Evolutionary conservation across 805 yeast genomes (phyloP).

Genomic region (Wickerhamiella shivajii): DNA sequence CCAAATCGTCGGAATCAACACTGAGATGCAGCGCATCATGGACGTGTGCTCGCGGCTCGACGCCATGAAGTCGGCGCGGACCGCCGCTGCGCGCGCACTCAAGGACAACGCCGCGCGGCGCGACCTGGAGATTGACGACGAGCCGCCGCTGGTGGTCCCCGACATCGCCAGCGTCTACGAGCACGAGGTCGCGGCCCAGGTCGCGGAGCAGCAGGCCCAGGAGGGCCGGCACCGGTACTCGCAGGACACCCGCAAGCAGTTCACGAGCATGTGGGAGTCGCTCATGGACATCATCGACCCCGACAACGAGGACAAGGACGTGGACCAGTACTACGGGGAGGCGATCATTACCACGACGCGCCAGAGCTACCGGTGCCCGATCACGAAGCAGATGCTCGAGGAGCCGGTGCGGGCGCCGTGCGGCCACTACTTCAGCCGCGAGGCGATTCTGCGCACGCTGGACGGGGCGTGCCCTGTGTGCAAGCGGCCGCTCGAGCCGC

Average conservation of each 20-base stretch:
- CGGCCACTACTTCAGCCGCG: conserved; percentile 2
- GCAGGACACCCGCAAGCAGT: conserved; percentile 1
- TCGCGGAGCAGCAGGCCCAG: not conserved
- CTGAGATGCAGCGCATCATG: conserved; percentile 5
- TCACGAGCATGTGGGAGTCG: conserved; percentile 2
- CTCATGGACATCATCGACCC: conserved; percentile 4
- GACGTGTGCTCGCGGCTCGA: too few relatives aligned
- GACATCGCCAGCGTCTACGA: too few relatives aligned
- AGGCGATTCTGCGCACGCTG: not conserved
- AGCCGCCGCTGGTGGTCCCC: too few relatives aligned
- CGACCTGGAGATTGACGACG: too few relatives aligned
- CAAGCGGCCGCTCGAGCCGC: too few relatives aligned
- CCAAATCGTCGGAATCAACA: not conserved
- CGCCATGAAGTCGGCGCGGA: too few relatives aligned
- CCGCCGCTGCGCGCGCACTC: too few relatives aligned
- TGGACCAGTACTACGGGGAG: not conserved
- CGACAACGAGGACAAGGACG: conserved; percentile 1
- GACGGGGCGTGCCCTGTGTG: too few relatives aligned
- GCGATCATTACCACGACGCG: conserved; percentile 1
- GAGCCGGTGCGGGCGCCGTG: conserved; percentile 4
- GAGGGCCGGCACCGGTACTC: not conserved
- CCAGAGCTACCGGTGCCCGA: not conserved
- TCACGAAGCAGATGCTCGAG: conserved; percentile 1
- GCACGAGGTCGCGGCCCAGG: too few relatives aligned
- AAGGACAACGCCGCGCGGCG: too few relatives aligned